A percentile compares a stretch with the other conserved stretches of the same genome.
phyloP scores from a whole-genome alignment of 305 asterid species.

The Petunia hybrid region DNA sequence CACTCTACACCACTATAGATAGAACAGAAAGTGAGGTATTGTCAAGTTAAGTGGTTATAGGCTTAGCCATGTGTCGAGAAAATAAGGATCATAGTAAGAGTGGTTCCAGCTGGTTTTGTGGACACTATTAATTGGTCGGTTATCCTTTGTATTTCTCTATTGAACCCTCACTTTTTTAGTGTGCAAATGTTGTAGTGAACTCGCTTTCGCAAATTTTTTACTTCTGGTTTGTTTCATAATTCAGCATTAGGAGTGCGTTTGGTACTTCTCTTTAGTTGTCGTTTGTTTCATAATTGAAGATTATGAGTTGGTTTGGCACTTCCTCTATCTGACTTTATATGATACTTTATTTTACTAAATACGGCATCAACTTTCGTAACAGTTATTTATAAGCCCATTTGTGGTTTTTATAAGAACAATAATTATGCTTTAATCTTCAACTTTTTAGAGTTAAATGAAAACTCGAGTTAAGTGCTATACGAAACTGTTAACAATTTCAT shows the following conservation, averaged over 20 bases:
- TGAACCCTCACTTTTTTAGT: background rate
- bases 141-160: background rate
- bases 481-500: no score
- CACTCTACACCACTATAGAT: background rate
- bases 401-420: background rate
- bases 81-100: background rate
- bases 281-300: background rate
- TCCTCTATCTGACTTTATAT: background rate
- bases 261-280: background rate
- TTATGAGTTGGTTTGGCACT: conserved; percentile 9
- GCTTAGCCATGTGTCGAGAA: conserved; percentile 29
- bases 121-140: conserved; percentile 42
- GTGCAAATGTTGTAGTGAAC: background rate
- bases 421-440: no score
- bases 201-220: no score
- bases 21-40: background rate
- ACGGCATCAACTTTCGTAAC: background rate
- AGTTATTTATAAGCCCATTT: background rate
- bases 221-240: no score
- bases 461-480: no score
- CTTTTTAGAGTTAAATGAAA: no score
- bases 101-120: conserved; percentile 24
- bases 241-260: no score
- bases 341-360: background rate
- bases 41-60: background rate